These are phyloP conservation scores for Taiozyma sp. DNA, from an alignment of 1,139 yeast genomes.

Conservation along the genomic window DNA sequence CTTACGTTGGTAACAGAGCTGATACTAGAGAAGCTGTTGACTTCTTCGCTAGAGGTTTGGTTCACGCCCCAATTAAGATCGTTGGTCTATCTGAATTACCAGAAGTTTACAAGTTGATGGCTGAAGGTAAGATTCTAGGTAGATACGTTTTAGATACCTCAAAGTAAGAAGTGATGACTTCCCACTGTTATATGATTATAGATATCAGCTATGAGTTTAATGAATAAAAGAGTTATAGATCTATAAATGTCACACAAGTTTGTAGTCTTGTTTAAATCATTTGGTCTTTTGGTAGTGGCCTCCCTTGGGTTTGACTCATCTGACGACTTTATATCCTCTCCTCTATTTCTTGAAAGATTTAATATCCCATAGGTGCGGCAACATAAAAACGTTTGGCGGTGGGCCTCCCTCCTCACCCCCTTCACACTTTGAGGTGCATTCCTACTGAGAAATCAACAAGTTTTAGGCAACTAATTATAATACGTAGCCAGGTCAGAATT, in stretches of 20 bases:
- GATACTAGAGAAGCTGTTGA: conserved; percentile 65
- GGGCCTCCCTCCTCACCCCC: too few species aligned
- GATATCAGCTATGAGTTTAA: background rate
- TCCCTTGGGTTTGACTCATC: too few species aligned
- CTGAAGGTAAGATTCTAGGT: conserved; percentile 53
- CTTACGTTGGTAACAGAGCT: conserved; percentile 70
- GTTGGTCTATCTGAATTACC: conserved; percentile 55
- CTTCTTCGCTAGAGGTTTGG: conserved; percentile 58
- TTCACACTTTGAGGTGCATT: too few species aligned
- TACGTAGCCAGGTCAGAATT: too few species aligned
- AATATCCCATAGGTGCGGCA: too few species aligned
- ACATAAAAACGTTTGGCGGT: too few species aligned
- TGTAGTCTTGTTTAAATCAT: too few species aligned
- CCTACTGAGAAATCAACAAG: too few species aligned
- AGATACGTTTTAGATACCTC: conserved; percentile 59
- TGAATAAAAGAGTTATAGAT: background rate
- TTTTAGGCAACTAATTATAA: too few species aligned
- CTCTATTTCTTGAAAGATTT: too few species aligned
- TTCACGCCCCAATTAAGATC: conserved; percentile 55
- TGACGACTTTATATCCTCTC: too few species aligned
- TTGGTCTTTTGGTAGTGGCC: too few species aligned
- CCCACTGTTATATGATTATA: background rate
- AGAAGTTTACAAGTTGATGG: conserved; percentile 50
- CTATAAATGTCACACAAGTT: background rate
- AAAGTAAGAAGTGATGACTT: conserved; percentile 29